phyloP scores from a whole-genome alignment of 306 rosid genomes.

The Calophaca sinica region DNA sequence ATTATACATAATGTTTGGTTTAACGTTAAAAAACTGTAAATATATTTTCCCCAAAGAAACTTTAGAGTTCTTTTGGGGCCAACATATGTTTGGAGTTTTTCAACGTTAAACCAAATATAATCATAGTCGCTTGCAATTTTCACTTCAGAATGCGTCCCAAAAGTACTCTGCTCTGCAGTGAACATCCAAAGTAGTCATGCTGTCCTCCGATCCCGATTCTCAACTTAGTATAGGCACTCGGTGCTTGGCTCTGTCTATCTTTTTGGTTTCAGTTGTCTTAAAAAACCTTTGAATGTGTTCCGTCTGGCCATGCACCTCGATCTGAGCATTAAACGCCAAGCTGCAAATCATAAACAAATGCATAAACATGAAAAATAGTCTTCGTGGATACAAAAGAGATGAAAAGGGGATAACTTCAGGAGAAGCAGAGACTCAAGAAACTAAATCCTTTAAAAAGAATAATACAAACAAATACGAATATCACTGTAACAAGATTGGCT shows the following conservation, averaged over 20 bases:
- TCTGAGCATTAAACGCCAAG: not conserved
- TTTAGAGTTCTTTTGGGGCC: not conserved
- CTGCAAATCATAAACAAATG: conserved; percentile 29
- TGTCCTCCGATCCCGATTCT: too few relatives aligned
- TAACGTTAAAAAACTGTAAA: too few relatives aligned
- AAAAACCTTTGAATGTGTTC: not conserved
- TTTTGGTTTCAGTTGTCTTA: not conserved
- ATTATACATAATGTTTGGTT: not conserved
- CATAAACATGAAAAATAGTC: conserved; percentile 8
- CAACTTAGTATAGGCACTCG: too few relatives aligned
- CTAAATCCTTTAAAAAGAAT: not conserved
- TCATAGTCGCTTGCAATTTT: not conserved
- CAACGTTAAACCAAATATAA: not conserved
- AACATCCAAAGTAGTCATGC: too few relatives aligned
- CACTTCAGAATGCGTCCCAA: conserved; percentile 18
- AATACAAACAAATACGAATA: conserved; percentile 6
- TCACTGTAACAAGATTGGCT: conserved; percentile 2
- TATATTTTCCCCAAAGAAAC: not conserved
- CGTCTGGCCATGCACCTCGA: not conserved
- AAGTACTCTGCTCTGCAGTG: not conserved
- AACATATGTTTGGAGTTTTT: not conserved
- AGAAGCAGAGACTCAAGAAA: too few relatives aligned
- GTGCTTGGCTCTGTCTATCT: not conserved
- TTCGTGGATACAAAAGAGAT: not conserved
- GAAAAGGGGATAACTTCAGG: not conserved